Conservation (phyloP, 2,329 filamentous ascomycete genomes). For the Stachybotrys elegans region DNA sequence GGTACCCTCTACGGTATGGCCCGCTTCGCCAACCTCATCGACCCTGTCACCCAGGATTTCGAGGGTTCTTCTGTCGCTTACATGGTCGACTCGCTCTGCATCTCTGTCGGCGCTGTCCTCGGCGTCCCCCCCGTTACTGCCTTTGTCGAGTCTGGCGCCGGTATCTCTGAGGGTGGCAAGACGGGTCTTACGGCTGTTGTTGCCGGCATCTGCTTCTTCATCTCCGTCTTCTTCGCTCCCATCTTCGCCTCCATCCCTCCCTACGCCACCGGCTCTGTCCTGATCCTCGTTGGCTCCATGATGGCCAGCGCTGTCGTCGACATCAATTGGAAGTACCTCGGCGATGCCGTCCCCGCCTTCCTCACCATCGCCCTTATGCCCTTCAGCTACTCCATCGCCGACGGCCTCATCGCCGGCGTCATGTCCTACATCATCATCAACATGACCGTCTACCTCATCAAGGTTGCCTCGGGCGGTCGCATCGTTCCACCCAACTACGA, state of each 20-base stretch:
- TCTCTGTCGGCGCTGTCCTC: conserved; percentile 74
- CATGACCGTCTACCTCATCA: conserved; percentile 62
- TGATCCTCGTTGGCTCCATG: conserved; percentile 81
- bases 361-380: conserved; percentile 82
- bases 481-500: conserved; percentile 71
- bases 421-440: conserved; percentile 75
- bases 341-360: conserved; percentile 80
- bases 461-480: conserved; percentile 60
- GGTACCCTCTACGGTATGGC: conserved; percentile 90
- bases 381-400: conserved; percentile 84
- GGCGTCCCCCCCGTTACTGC: conserved; percentile 79
- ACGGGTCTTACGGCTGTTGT: conserved; percentile 79
- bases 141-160: conserved; percentile 84
- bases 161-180: conserved; percentile 81
- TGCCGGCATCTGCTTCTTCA: conserved; percentile 78
- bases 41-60: conserved; percentile 80
- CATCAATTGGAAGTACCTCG: conserved; percentile 86
- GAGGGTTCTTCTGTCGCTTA: conserved; percentile 82
- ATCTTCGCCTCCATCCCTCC: conserved; percentile 87
- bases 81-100: conserved; percentile 71
- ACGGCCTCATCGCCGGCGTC: conserved; percentile 79
- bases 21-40: conserved; percentile 72
- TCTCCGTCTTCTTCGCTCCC: conserved; percentile 83
- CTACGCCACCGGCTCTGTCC: conserved; percentile 85
- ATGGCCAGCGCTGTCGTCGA: conserved; percentile 75